Conservation (phyloP, 2,329 filamentous ascomycete genomes). For the Scedosporium aurantiacum region DNA sequence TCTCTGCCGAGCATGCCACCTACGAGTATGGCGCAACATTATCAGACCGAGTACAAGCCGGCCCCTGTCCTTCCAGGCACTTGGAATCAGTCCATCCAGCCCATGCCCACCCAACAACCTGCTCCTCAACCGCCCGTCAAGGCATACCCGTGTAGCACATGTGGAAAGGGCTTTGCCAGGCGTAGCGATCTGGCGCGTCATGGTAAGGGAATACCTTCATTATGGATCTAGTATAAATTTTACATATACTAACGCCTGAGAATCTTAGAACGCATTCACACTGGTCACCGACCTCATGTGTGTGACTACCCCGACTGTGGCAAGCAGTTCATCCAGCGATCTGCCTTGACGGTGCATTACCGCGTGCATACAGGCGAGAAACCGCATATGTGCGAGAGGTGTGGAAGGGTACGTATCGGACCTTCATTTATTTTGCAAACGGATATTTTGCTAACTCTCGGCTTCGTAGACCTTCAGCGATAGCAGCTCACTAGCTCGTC, state of each 20-base stretch:
- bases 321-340: conserved; percentile 95
- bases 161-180: conserved; percentile 82
- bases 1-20: conserved; percentile 18
- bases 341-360: conserved; percentile 87
- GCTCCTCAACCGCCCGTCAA: conserved; percentile 37
- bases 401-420: conserved; percentile 65
- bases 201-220: conserved; percentile 45
- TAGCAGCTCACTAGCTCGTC: conserved; percentile 83
- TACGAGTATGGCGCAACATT: conserved; percentile 8
- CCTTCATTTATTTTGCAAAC: conserved; percentile 10
- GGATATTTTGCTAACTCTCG: neutral
- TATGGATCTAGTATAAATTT: neutral
- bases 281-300: conserved; percentile 77
- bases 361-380: conserved; percentile 97
- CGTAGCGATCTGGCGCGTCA: conserved; percentile 90
- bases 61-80: conserved; percentile 5
- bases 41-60: conserved; percentile 10
- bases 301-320: conserved; percentile 83
- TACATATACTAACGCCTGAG: conserved; percentile 13
- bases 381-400: conserved; percentile 93
- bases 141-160: conserved; percentile 81
- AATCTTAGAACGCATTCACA: conserved; percentile 84
- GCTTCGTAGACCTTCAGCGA: conserved; percentile 75
- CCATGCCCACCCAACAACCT: conserved; percentile 12
- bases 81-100: conserved; percentile 12